Evolutionary conservation across 805 yeast species (phyloP), one percentile per base, ranked within the genome.

Genomic region (Saccharomycopsis malanga): DNA sequence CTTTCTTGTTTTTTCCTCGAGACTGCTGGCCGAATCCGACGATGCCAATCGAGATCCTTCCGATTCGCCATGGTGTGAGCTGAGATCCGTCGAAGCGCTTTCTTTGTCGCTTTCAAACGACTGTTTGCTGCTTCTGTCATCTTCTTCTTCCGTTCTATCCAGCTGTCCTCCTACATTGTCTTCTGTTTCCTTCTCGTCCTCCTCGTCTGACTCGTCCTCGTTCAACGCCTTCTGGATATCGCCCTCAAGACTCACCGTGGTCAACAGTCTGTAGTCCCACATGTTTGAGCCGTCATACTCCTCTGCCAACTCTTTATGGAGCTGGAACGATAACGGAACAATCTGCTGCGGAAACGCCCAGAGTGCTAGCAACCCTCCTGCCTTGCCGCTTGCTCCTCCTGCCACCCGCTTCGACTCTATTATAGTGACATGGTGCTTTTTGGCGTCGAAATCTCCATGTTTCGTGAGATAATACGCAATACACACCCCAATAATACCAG

Each of bases 301-400:
- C 49, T 81, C 79, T 5, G 95, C 77, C 39, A 91, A 71, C 50
- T 88, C 83, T 58, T 83, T 87, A 66, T 91, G 98, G 53, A 91
- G 71, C 54, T 77, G 75, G 66, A 88, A 93, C 41, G 94, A 82
- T 46, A 91, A 69, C 0, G 95, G 93, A 5, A 88, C 98, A 43
- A 91, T 78, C 62, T 87, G 96, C 57, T 83, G 88, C 0, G 98
- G 98, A 64, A 93, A 93, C 0, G 98, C 98, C 95, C 97, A 89
- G 20, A 85, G 73, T 1, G 98, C 97, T 43, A 91, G 66, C 42
- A 91, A 70, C 0, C 98, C 98, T 39, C 98, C 98, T 4, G 98
- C 98, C 58, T 91, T 93, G 46, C 98, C 98, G 36, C 87, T 77
- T 17, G 98, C 98, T 41, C 96, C 98, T 44, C 96, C 95, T 0